phyloP scores from a whole-genome alignment of 768 basidiomycete species.

The Leccinum imitatum region DNA sequence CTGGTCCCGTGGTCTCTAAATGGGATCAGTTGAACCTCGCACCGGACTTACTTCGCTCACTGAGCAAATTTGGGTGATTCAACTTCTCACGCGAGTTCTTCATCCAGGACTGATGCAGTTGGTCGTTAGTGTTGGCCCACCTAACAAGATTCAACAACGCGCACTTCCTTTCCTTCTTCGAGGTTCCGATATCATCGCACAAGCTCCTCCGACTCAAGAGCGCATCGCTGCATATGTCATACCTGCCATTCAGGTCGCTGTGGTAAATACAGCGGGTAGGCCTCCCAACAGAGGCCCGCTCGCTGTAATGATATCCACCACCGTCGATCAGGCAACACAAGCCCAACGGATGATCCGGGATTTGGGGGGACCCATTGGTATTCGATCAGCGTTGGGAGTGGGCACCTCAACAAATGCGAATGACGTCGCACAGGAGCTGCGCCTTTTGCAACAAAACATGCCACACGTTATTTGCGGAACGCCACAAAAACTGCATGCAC shows the following conservation, averaged over 20 bases:
- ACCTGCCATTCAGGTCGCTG: constrained; percentile 81
- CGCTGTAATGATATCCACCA: constrained; percentile 94
- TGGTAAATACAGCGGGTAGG: constrained; percentile 58
- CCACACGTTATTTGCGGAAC: constrained; percentile 97
- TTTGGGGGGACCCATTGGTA: constrained; percentile 89
- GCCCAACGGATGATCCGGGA: constrained; percentile 95
- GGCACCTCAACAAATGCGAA: constrained; percentile 65
- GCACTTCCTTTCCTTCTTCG: constrained; percentile 93
- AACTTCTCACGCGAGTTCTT: constrained; percentile 5
- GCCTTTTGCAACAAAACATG: constrained; percentile 84
- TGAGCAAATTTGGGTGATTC: constrained; percentile 91
- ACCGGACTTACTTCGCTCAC: constrained; percentile 82
- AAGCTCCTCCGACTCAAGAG: constrained; percentile 98
- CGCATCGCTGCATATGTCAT: constrained; percentile 97
- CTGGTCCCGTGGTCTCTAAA: constrained; percentile 83
- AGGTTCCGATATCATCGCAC: constrained; percentile 96
- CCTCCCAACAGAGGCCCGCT: constrained; percentile 70
- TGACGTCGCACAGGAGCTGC: constrained; percentile 72
- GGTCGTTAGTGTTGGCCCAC: constrained; percentile 81
- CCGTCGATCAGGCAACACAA: constrained; percentile 97
- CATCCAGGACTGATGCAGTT: constrained; percentile 15
- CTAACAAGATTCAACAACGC: constrained; percentile 98
- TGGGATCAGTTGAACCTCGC: constrained; percentile 92
- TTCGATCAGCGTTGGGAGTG: constrained; percentile 86
- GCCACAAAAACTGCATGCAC: constrained; percentile 91